A percentile compares a stretch with the other conserved stretches of the same genome.
Conservation (phyloP, 2,329 filamentous ascomycete species). For the Microthyrium microscopicum region DNA sequence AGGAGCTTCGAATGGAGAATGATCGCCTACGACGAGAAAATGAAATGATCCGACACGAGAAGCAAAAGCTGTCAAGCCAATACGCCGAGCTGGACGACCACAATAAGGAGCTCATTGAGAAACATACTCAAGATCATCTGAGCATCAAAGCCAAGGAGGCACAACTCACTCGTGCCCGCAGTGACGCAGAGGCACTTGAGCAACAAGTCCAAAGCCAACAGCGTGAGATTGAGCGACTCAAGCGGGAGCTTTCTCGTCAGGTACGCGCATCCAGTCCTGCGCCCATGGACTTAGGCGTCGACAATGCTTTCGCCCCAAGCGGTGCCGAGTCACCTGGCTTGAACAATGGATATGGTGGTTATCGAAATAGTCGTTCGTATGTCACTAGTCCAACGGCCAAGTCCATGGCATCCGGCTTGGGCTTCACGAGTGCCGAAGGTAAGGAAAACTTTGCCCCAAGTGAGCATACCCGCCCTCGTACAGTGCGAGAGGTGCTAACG, state of each 20-base stretch:
- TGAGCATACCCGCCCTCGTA: background rate
- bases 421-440: too few relatives aligned
- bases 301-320: slow-evolving; percentile 21
- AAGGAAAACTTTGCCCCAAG: slow-evolving; percentile 25
- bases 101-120: slow-evolving; percentile 91
- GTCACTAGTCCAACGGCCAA: slow-evolving; percentile 33
- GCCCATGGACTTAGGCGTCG: slow-evolving; percentile 26
- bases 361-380: slow-evolving; percentile 22
- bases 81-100: slow-evolving; percentile 92
- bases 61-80: slow-evolving; percentile 66
- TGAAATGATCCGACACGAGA: slow-evolving; percentile 70
- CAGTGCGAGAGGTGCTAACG: too few relatives aligned
- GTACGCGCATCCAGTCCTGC: slow-evolving; percentile 37
- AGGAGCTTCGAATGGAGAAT: slow-evolving; percentile 71
- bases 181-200: slow-evolving; percentile 78
- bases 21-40: slow-evolving; percentile 58
- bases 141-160: slow-evolving; percentile 98
- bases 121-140: slow-evolving; percentile 86
- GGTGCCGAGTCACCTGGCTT: slow-evolving; percentile 39
- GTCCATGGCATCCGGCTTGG: too few relatives aligned
- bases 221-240: slow-evolving; percentile 81
- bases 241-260: slow-evolving; percentile 55
- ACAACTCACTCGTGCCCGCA: slow-evolving; percentile 78
- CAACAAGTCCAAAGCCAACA: slow-evolving; percentile 69
- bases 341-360: slow-evolving; percentile 21